phyloP scores from a whole-genome alignment of 2,329 filamentous ascomycete species.

The Fusarium tupiense region DNA sequence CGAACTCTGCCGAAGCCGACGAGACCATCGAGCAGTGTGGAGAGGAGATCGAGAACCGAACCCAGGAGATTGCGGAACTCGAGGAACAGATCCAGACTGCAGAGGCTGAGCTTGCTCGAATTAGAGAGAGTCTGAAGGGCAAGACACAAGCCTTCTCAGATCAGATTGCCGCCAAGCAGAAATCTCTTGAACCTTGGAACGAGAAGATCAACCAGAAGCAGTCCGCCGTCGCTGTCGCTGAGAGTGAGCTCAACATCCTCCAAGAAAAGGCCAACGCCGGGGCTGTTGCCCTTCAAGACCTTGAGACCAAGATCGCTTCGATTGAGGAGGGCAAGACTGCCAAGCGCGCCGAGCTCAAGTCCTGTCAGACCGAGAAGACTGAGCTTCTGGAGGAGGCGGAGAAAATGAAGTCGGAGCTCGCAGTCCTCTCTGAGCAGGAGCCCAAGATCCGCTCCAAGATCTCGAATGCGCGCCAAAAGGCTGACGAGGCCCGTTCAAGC shows the following conservation, averaged over 20 bases:
- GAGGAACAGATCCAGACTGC: slow-evolving; percentile 81
- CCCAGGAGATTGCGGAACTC: slow-evolving; percentile 77
- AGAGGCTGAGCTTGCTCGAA: slow-evolving; percentile 82
- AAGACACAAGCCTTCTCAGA: slow-evolving; percentile 97
- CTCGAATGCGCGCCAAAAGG: slow-evolving; percentile 90
- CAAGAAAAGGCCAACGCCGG: slow-evolving; percentile 90
- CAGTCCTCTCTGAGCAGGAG: slow-evolving; percentile 78
- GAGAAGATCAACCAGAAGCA: slow-evolving; percentile 97
- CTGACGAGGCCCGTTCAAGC: slow-evolving; percentile 92
- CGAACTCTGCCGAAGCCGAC: slow-evolving; percentile 77
- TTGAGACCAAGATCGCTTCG: slow-evolving; percentile 78
- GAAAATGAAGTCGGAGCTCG: slow-evolving; percentile 76
- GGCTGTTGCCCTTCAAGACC: slow-evolving; percentile 83
- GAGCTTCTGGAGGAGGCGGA: slow-evolving; percentile 78
- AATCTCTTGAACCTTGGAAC: slow-evolving; percentile 94
- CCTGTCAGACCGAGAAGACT: slow-evolving; percentile 77
- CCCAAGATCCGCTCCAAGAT: slow-evolving; percentile 85
- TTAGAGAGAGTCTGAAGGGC: slow-evolving; percentile 88
- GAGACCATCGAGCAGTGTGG: slow-evolving; percentile 81
- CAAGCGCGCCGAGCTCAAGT: slow-evolving; percentile 80
- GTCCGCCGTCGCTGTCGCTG: slow-evolving; percentile 91
- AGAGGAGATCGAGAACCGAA: slow-evolving; percentile 80
- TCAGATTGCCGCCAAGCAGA: slow-evolving; percentile 91
- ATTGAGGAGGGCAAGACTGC: slow-evolving; percentile 76
- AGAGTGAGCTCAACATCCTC: slow-evolving; percentile 93